Conservation (phyloP, 2,329 filamentous ascomycete species). For the Fusarium sp. region DNA sequence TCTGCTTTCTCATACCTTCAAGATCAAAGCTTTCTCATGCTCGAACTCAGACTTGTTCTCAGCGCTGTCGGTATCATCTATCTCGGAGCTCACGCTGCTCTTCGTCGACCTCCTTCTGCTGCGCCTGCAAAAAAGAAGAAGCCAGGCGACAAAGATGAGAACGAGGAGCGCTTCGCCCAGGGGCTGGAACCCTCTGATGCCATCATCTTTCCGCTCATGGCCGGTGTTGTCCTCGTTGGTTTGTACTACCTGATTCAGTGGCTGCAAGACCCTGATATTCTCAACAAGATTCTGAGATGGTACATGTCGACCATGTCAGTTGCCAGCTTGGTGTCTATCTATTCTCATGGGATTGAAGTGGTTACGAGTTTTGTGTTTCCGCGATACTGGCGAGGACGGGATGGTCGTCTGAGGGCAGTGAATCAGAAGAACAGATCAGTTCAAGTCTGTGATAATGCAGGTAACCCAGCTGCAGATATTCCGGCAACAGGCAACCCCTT, state of each 20-base stretch:
- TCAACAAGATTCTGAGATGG: slow-evolving; percentile 84
- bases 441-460: slow-evolving; percentile 52
- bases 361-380: slow-evolving; percentile 79
- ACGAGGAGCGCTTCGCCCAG: slow-evolving; percentile 64
- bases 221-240: slow-evolving; percentile 76
- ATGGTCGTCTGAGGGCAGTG: slow-evolving; percentile 60
- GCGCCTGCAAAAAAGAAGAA: slow-evolving; percentile 65
- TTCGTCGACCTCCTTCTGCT: slow-evolving; percentile 86
- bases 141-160: slow-evolving; percentile 57
- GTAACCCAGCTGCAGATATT: slow-evolving; percentile 46
- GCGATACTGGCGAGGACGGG: slow-evolving; percentile 68
- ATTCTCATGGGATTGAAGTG: slow-evolving; percentile 78
- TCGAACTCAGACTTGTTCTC: slow-evolving; percentile 64
- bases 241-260: slow-evolving; percentile 92
- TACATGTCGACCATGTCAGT: slow-evolving; percentile 87
- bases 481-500: slow-evolving; percentile 47
- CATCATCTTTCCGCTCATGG: slow-evolving; percentile 84
- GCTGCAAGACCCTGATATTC: slow-evolving; percentile 81
- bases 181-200: slow-evolving; percentile 78
- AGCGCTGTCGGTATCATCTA: slow-evolving; percentile 87
- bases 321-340: slow-evolving; percentile 78
- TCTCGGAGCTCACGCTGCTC: slow-evolving; percentile 84
- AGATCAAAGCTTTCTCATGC: slow-evolving; percentile 57
- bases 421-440: slow-evolving; percentile 58
- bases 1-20: slow-evolving; percentile 50